A percentile compares a stretch with the other conserved stretches of the same genome.
Conservation (phyloP, 75 land plant species). For the Pinus albicaulis region DNA sequence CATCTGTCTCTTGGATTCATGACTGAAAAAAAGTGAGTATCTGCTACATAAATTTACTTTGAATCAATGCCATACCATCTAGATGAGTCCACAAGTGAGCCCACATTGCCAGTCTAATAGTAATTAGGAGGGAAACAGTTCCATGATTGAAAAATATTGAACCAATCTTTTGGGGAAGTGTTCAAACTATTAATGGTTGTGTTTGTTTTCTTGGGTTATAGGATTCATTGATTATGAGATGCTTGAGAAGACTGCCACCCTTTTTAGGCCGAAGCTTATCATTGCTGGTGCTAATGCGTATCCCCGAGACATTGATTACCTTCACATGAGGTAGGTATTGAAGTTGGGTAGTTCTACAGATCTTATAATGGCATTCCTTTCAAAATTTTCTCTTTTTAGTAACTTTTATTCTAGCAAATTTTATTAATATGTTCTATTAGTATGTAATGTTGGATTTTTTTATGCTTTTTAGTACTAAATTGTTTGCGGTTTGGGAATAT, state of each 20-base stretch:
- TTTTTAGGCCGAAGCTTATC: constrained; percentile 84
- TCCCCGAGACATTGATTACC: constrained; percentile 84
- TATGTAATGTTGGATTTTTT: background rate
- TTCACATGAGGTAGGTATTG: constrained; percentile 79
- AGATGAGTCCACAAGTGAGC: constrained; percentile 66
- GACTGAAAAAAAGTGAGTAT: constrained; percentile 85
- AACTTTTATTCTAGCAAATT: background rate
- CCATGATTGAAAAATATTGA: background rate
- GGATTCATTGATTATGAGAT: constrained; percentile 83
- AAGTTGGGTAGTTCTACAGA: background rate
- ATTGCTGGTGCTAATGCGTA: constrained; percentile 94
- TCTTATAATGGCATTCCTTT: background rate
- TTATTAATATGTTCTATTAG: background rate
- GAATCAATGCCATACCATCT: constrained; percentile 93
- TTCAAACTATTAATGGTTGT: background rate
- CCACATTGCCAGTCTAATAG: background rate
- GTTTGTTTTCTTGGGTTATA: constrained; percentile 12
- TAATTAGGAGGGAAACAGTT: background rate
- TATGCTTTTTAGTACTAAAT: too few relatives aligned
- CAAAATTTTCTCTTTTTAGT: background rate
- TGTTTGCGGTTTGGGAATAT: too few relatives aligned
- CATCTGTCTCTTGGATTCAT: constrained; percentile 89
- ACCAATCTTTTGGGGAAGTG: background rate
- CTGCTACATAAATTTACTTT: constrained; percentile 86
- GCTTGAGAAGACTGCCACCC: constrained; percentile 77